Base-by-base conservation (phyloP, 768 basidiomycete genomes). In the Mrakia blollopis region DNA sequence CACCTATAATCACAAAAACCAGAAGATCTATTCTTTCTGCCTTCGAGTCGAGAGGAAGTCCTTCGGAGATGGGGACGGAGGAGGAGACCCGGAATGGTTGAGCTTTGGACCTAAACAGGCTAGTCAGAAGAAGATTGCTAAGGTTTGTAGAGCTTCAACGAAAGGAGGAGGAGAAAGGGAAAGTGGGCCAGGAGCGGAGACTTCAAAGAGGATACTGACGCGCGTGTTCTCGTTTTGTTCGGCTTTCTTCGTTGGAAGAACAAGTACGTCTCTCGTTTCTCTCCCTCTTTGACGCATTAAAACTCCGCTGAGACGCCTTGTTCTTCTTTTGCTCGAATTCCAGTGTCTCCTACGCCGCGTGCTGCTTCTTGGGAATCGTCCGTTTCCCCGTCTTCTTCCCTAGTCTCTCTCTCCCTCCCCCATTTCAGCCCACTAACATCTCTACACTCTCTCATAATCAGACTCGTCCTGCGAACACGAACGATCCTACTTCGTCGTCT, bases 321-420 rank as follows among this genome's bases (percentile, higher is more conserved):
- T 60, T 60, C 39, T n/a, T n/a, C 57, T n/a, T 60, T 9, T n/a
- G 6, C 39, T 41, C 39, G 39, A 41, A 41, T 50, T 13, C n/a
- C 60, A 61, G 60, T n/a, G 60, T 32, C n/a, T n/a, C 60, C n/a
- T 61, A 32, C n/a, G 60, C n/a, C 21, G 60, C 60, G 10, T 61
- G 60, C 60, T n/a, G 60, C 60, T 61, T 61, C 60, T 16, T 61
- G n/a, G 60, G 60, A 28, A 61, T 61, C n/a, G 60, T 61, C n/a
- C 23, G 60, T 28, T 13, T 32, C 21, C 54, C 4, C 18, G 6
- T 32, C 21, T 4, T 28, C 60, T 30, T 28, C n/a, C 9, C 60
- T 30, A n/a, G n/a, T 50, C 47, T 14, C 7, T 50, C 47, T 2
- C 47, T 21, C 47, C 18, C 47, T 18, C 16, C 47, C 16, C 2